These are phyloP conservation scores for sunflower (Helianthus annuus) DNA, from an alignment of 129 eudicot genomes.

Conservation along the genomic window HanXRQr2.0-SUNRISE NC_035435.2:92252796-92253295, in stretches of 20 bases:
- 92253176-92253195: not conserved
- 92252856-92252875: too few relatives aligned
- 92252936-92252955: too few relatives aligned
- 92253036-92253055: not conserved
- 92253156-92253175: not conserved
- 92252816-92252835: too few relatives aligned
- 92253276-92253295: too few relatives aligned
- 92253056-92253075: not conserved
- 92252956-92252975: not conserved
- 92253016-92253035: not conserved
- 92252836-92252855: too few relatives aligned
- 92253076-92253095: not conserved
- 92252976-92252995: not conserved
- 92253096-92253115: conserved; percentile 12
- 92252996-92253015: not conserved
- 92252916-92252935: too few relatives aligned
- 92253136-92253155: not conserved
- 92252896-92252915: too few relatives aligned
- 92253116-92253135: conserved; percentile 11
- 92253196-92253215: not conserved
- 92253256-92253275: too few relatives aligned
- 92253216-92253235: too few relatives aligned
- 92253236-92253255: too few relatives aligned
- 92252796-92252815: too few relatives aligned
- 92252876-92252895: too few relatives aligned